Conservation (phyloP, 2,329 filamentous ascomycete species). For the Aurifilum marmelostoma region DNA sequence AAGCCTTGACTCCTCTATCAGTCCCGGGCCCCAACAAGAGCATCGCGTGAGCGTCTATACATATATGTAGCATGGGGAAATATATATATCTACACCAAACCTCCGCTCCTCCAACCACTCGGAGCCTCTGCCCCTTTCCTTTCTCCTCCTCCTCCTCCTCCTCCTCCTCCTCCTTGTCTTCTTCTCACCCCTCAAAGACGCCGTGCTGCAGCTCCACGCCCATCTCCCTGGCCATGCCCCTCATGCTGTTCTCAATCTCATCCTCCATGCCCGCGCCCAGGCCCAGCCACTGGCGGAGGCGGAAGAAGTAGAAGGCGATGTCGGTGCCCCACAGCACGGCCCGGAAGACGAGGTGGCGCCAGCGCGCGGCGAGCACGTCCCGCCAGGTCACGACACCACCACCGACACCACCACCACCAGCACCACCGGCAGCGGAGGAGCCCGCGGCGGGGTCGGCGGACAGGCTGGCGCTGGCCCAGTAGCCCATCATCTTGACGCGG, state of each 20-base stretch:
- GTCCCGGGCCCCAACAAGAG: no score
- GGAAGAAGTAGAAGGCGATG: slow-evolving; percentile 80
- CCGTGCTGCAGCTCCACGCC: slow-evolving; percentile 88
- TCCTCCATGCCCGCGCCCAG: slow-evolving; percentile 89
- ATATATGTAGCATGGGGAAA: no score
- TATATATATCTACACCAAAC: no score
- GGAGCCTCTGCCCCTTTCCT: no score
- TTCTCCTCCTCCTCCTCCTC: no score
- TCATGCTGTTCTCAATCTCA: slow-evolving; percentile 87
- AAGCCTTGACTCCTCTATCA: no score
- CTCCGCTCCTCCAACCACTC: no score
- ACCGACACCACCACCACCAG: background rate
- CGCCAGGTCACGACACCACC: slow-evolving; percentile 50
- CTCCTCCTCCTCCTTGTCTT: no score
- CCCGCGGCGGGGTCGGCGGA: slow-evolving; percentile 68
- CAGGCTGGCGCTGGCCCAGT: slow-evolving; percentile 86
- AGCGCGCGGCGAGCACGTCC: slow-evolving; percentile 70
- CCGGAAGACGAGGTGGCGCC: slow-evolving; percentile 81
- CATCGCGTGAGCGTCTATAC: no score
- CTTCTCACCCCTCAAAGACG: slow-evolving; percentile 76
- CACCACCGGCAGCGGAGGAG: slow-evolving; percentile 27
- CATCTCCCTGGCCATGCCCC: slow-evolving; percentile 84
- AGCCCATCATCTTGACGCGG: slow-evolving; percentile 88
- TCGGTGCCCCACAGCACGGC: slow-evolving; percentile 76
- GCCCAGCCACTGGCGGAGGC: slow-evolving; percentile 75